Percentiles rank a stretch among this genome's conserved stretches.
phyloP scores from a whole-genome alignment of 257 asterid species.

The Solanum chiquidenum region DNA sequence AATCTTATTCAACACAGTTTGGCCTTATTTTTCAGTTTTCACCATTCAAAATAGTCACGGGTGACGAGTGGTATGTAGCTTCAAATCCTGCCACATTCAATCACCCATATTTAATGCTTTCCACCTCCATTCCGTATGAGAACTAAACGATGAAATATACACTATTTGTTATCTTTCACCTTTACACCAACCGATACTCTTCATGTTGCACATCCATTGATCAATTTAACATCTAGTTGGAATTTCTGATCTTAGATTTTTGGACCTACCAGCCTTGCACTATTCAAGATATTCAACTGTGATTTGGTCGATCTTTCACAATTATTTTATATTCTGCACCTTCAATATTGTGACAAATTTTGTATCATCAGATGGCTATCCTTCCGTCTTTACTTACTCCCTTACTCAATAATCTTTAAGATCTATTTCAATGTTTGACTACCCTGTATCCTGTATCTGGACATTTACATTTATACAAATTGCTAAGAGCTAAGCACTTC shows the following conservation, averaged over 20 bases:
- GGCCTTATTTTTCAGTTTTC: not conserved
- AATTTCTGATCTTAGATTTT: not conserved
- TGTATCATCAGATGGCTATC: not conserved
- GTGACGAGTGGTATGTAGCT: not conserved
- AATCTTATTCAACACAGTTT: not conserved
- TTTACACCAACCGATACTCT: not conserved
- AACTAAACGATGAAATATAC: not conserved
- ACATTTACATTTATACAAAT: not conserved
- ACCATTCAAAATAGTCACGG: not conserved
- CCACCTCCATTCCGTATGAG: not conserved
- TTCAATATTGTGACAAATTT: not conserved
- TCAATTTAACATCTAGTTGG: not conserved
- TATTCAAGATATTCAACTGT: not conserved
- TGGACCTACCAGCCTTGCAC: not conserved
- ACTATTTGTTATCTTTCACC: not conserved
- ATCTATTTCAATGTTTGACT: not conserved
- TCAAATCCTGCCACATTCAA: not conserved
- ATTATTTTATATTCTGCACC: not conserved
- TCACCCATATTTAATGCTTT: not conserved
- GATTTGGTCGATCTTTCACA: not conserved
- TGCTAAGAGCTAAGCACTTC: conserved; percentile 1
- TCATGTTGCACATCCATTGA: not conserved
- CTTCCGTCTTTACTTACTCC: not conserved
- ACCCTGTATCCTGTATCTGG: not conserved
- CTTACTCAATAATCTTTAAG: not conserved